Evolutionary conservation across 2,329 filamentous ascomycete genomes (phyloP), one percentile per base, ranked within the genome.

Genomic region (Sarocladiaceae sp.): DNA sequence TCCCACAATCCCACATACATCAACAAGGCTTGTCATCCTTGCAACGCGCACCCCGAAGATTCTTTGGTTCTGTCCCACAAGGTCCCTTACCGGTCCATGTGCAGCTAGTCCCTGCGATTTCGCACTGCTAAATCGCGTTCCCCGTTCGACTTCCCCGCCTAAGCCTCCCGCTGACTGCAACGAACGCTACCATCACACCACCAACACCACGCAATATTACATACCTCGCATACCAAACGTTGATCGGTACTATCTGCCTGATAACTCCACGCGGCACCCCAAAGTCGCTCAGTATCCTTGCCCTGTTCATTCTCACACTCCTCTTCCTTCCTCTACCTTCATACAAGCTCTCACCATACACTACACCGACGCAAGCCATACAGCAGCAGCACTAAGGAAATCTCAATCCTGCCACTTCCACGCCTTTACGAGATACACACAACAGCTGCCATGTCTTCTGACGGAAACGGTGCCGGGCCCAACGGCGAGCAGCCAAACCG

Each of bases 401-500:
- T 23, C 24, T 15, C 23, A 23, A 16, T 20, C 32, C 35, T n/a
- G 13, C 11, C 39, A 20, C 29, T 23, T 43, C 21, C n/a, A n/a
- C n/a, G n/a, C 26, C 26, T 13, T 13, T 29, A 29, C 26, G 26
- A 9, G 7, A 9, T 13, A 33, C 45, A 34, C 45, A 40, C 26
- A 16, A 43, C 20, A 5, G 4, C 49, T 52, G 52, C 43, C 48
- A 64, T 65, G 58, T 60, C 61, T 49, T 56, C 61, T 45, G 63
- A 66, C 53, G 63, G 53, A 49, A 48, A 42, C 18, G 31, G 27
- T n/a, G 32, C 24, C 13, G 59, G 55, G 50, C 51, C 51, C 50
- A 55, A 55, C 51, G 52, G 51, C 46, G 50, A 53, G 54, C 58
- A 63, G 49, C 55, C 55, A 55, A 62, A 70, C 49, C 69, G 73